These are phyloP conservation scores for Solanum etuberosum DNA, from an alignment of 257 asterid genomes.

Conservation along the genomic window DNA sequence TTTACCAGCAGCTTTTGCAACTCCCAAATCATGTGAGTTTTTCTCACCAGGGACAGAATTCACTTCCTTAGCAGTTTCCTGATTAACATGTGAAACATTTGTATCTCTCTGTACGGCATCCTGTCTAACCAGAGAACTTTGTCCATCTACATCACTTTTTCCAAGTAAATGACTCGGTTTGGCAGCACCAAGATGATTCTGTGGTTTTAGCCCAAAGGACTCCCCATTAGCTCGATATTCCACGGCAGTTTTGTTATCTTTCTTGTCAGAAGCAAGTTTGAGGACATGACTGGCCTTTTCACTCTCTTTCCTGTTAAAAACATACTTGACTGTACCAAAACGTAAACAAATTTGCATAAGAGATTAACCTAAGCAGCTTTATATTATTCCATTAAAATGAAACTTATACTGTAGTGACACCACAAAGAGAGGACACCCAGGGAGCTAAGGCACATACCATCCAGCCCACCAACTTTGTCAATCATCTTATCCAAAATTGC, in stretches of 20 bases:
- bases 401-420: background rate
- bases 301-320: conserved; percentile 49
- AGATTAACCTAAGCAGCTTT: background rate
- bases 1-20: conserved; percentile 14
- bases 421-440: background rate
- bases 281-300: conserved; percentile 10
- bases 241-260: conserved; percentile 11
- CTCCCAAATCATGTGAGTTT: conserved; percentile 14
- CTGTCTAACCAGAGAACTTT: conserved; percentile 4
- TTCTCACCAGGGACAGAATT: conserved; percentile 16
- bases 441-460: conserved; percentile 36
- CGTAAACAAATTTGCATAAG: conserved; percentile 26
- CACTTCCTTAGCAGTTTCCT: background rate
- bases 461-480: conserved; percentile 64
- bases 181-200: conserved; percentile 16
- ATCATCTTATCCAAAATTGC: conserved; percentile 39
- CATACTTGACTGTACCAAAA: conserved; percentile 59
- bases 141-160: conserved; percentile 11
- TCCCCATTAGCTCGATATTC: conserved; percentile 7
- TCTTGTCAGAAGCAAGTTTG: conserved; percentile 12
- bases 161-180: conserved; percentile 4
- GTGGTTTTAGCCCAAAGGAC: conserved; percentile 10
- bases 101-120: conserved; percentile 13
- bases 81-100: background rate
- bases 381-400: background rate